Evolutionary conservation across 164 flowering plant species (phyloP).

Genomic region (Tinospora cordifolia): DNA sequence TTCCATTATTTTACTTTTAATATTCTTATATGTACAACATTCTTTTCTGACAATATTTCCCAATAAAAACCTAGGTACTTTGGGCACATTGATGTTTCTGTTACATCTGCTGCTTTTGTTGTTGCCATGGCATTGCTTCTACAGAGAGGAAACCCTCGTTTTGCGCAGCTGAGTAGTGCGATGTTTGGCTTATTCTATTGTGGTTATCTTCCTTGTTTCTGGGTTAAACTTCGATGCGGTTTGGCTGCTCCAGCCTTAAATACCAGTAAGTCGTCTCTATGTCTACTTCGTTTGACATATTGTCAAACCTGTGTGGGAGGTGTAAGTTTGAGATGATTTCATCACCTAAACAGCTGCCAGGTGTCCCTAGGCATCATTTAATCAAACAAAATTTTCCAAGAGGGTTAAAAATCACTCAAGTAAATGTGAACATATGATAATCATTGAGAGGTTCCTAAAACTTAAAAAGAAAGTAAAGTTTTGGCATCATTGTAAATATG

Average conservation of each 20-base stretch:
- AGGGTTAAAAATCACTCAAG: no score
- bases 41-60: slow-evolving; percentile 6
- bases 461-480: not conserved
- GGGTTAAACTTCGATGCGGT: slow-evolving; percentile 95
- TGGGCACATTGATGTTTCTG: slow-evolving; percentile 81
- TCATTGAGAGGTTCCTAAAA: no score
- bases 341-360: no score
- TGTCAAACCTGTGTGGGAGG: no score
- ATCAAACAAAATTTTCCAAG: no score
- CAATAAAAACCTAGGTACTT: slow-evolving; percentile 48
- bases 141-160: slow-evolving; percentile 88
- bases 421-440: no score
- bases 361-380: no score
- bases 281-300: no score
- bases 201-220: slow-evolving; percentile 96
- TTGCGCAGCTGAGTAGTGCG: slow-evolving; percentile 89
- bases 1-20: not conserved
- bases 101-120: slow-evolving; percentile 80
- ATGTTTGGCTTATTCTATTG: slow-evolving; percentile 92
- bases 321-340: no score
- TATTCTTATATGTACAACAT: no score
- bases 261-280: slow-evolving; percentile 44
- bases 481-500: not conserved
- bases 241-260: slow-evolving; percentile 77
- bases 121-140: slow-evolving; percentile 80